A percentile compares a stretch with the other conserved stretches of the same genome.
Evolutionary conservation across 2,329 filamentous ascomycete species (phyloP).

Genomic region (Myrmaecium sp.): DNA sequence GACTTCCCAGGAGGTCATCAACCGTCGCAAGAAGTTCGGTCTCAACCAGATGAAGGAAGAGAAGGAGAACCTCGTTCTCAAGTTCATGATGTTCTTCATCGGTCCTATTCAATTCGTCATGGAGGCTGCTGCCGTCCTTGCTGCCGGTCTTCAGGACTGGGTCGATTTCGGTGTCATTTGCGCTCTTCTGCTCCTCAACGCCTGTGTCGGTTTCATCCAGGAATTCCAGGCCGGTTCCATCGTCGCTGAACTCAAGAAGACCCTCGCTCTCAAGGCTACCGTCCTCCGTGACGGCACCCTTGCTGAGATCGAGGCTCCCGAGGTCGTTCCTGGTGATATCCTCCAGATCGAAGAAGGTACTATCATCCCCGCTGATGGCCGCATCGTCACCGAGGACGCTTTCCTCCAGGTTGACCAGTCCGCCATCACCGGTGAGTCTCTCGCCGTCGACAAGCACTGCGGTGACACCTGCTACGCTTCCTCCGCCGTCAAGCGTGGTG

Average conservation of each 20-base stretch:
- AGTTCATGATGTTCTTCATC: conserved; percentile 69
- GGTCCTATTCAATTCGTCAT: conserved; percentile 90
- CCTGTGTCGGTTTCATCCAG: conserved; percentile 70
- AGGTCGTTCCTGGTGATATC: conserved; percentile 81
- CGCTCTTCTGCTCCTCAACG: conserved; percentile 68
- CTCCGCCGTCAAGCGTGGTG: conserved; percentile 78
- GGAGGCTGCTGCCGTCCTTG: conserved; percentile 69
- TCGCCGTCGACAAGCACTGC: conserved; percentile 77
- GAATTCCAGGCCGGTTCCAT: conserved; percentile 83
- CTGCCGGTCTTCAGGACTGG: conserved; percentile 74
- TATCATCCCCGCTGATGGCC: conserved; percentile 78
- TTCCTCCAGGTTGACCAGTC: conserved; percentile 88
- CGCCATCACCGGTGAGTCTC: conserved; percentile 78
- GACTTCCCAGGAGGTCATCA: conserved; percentile 49
- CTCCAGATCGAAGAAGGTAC: conserved; percentile 81
- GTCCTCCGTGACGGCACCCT: conserved; percentile 68
- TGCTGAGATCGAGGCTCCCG: conserved; percentile 63
- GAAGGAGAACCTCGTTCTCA: conserved; percentile 68
- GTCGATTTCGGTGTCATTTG: conserved; percentile 89
- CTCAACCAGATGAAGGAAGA: conserved; percentile 85
- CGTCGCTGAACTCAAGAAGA: conserved; percentile 83
- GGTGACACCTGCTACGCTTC: conserved; percentile 71
- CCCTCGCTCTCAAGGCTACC: conserved; percentile 70
- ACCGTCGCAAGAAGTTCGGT: conserved; percentile 54
- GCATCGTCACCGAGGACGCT: conserved; percentile 66